These are phyloP conservation scores for Ceratobasidium sp. DNA, from an alignment of 1,284 basidiomycete species.

Conservation along the genomic window DNA sequence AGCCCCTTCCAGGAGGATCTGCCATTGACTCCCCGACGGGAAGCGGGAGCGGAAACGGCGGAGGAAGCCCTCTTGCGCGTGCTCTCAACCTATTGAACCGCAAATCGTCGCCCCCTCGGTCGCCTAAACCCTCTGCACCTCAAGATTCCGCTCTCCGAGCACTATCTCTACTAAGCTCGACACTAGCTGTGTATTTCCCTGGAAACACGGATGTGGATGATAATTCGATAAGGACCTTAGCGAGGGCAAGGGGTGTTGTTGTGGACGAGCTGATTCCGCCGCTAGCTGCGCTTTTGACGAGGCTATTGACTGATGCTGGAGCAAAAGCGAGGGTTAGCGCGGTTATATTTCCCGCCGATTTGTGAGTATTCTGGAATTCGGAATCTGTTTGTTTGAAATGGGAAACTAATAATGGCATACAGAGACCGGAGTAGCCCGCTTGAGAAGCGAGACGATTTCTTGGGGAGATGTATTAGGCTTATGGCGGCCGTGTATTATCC, in stretches of 20 bases:
- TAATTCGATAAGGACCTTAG: slow-evolving; percentile 66
- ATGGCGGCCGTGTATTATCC: slow-evolving; percentile 79
- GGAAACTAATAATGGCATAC: neutral
- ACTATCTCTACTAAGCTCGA: slow-evolving; percentile 73
- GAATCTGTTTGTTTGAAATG: neutral
- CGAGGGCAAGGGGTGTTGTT: slow-evolving; percentile 63
- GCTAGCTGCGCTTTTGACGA: slow-evolving; percentile 77
- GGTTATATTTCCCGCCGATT: slow-evolving; percentile 76
- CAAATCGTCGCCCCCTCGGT: slow-evolving; percentile 31
- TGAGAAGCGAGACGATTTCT: slow-evolving; percentile 75
- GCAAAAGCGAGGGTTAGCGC: slow-evolving; percentile 70
- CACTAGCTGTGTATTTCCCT: slow-evolving; percentile 76
- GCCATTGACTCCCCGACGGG: neutral
- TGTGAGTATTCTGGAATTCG: slow-evolving; percentile 60
- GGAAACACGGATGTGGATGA: slow-evolving; percentile 74
- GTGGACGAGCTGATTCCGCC: slow-evolving; percentile 85
- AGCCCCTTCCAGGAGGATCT: neutral
- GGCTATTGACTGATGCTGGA: slow-evolving; percentile 74
- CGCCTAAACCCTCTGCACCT: slow-evolving; percentile 25
- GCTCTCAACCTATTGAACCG: slow-evolving; percentile 63
- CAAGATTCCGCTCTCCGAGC: slow-evolving; percentile 59
- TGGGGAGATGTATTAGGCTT: slow-evolving; percentile 85
- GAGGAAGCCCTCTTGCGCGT: slow-evolving; percentile 59
- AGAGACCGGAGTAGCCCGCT: slow-evolving; percentile 81
- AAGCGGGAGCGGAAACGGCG: neutral